These are phyloP conservation scores for Bacterosira constricta DNA, from an alignment of 108 stramenopile species.

Conservation along the genomic window DNA sequence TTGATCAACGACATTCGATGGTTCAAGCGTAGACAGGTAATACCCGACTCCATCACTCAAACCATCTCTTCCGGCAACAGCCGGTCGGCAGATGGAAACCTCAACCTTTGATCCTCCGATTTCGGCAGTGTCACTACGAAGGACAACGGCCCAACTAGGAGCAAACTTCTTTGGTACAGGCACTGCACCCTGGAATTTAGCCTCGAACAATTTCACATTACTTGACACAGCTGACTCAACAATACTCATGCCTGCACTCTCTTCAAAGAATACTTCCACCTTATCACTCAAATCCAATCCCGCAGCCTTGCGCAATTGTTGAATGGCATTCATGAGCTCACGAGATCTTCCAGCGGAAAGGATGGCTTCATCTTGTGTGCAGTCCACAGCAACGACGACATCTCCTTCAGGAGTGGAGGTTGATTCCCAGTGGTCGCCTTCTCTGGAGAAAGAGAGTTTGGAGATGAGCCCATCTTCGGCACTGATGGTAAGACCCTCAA, in stretches of 20 bases:
- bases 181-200: conserved; percentile 83
- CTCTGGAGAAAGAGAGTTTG: conserved; percentile 91
- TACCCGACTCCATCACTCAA: conserved; percentile 56
- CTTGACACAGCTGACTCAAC: conserved; percentile 71
- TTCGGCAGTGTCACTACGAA: conserved; percentile 71
- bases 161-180: conserved; percentile 80
- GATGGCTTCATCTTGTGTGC: conserved; percentile 94
- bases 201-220: conserved; percentile 71
- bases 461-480: conserved; percentile 83
- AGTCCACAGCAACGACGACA: conserved; percentile 94
- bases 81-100: conserved; percentile 80
- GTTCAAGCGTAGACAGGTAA: conserved; percentile 73
- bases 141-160: conserved; percentile 65
- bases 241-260: conserved; percentile 63
- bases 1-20: conserved; percentile 23
- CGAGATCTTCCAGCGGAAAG: conserved; percentile 89
- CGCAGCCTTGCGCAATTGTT: conserved; percentile 95
- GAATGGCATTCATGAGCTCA: conserved; percentile 95
- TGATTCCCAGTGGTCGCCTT: conserved; percentile 91
- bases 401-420: conserved; percentile 83
- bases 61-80: conserved; percentile 66
- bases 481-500: conserved; percentile 86
- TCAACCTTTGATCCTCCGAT: conserved; percentile 76
- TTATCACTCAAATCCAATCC: conserved; percentile 87
- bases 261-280: conserved; percentile 91